phyloP scores from a whole-genome alignment of 495 filamentous ascomycete species.

The Xylaria longipes region DNA sequence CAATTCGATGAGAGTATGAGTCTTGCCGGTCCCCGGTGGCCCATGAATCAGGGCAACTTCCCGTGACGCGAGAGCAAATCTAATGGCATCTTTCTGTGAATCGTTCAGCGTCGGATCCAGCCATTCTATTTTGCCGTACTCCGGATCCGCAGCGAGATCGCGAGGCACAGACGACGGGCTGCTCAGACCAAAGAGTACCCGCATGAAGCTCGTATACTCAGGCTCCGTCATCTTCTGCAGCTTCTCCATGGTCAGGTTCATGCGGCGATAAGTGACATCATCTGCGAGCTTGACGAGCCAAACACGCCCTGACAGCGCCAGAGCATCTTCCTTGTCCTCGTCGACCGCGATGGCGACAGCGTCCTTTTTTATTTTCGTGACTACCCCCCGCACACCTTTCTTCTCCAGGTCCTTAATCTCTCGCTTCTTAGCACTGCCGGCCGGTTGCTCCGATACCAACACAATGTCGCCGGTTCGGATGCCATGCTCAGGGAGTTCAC shows the following conservation, averaged over 20 bases:
- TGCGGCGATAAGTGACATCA: constrained; percentile 89
- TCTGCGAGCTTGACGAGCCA: constrained; percentile 90
- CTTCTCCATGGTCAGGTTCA: constrained; percentile 87
- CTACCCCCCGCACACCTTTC: constrained; percentile 79
- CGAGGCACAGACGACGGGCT: constrained; percentile 61
- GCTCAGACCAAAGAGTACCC: constrained; percentile 81
- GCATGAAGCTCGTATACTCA: constrained; percentile 76
- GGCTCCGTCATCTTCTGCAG: constrained; percentile 73
- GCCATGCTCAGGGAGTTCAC: constrained; percentile 78
- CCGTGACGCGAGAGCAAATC: constrained; percentile 80
- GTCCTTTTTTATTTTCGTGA: constrained; percentile 68
- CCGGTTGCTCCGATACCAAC: constrained; percentile 74
- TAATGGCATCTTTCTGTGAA: constrained; percentile 88
- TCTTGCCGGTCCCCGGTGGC: constrained; percentile 96
- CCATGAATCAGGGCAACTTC: constrained; percentile 96
- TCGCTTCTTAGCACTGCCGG: constrained; percentile 73
- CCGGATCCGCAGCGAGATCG: constrained; percentile 46
- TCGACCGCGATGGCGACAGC: constrained; percentile 75
- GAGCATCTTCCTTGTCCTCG: constrained; percentile 64
- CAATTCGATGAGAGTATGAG: constrained; percentile 93
- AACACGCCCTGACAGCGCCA: constrained; percentile 62
- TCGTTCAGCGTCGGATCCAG: constrained; percentile 82
- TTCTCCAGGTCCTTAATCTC: constrained; percentile 68
- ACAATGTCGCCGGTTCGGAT: constrained; percentile 90
- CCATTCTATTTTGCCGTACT: constrained; percentile 65